Evolutionary conservation across 768 basidiomycete genomes (phyloP), one percentile per base, ranked within the genome.

Genomic region (Cystofilobasidium macerans): DNA sequence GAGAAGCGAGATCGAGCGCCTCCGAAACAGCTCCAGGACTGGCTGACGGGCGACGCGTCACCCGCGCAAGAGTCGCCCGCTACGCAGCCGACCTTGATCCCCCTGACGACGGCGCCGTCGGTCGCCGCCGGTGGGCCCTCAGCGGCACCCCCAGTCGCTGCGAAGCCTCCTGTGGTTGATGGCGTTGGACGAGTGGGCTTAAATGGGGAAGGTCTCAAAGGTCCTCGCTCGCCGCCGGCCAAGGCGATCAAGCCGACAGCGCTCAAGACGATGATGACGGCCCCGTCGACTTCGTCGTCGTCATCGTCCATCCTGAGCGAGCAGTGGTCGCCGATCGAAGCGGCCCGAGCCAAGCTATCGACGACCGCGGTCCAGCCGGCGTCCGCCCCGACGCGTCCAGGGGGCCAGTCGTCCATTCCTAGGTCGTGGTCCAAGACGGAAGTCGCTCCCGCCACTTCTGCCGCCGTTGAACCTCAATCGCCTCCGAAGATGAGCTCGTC

Each of bases 281-380:
- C n/a, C n/a, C n/a, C n/a, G n/a, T n/a, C n/a, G n/a, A n/a, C n/a
- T n/a, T n/a, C n/a, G n/a, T n/a, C 48, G 58, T 42, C 58, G 14
- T 59, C 45, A 14, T 61, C 65, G 32, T 60, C 59, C 30, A 67
- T 67, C 45, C 26, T 67, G 35, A 57, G 48, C 53, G 60, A 67
- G 20, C 36, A 61, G 36, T 67, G 65, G 65, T 61, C 60, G 16
- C 65, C 65, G 11, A 28, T 67, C 18, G 65, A 67, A 35, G 58
- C 59, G 3, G 65, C 60, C 18, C 48, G 54, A 16, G 53, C 28
- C 14, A 42, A 60, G 51, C 32, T 53, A 45, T n/a, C 51, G 32
- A 56, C 20, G 16, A 14, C 22, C 32, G 1, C 3, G 5, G 13
- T 57, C 48, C 33, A 67, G 65, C n/a, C n/a, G n/a, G n/a, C n/a